Evolutionary conservation across 2,329 filamentous ascomycete species (phyloP), one percentile per base, ranked within the genome.

Genomic region (Arthrobotrys conoides): DNA sequence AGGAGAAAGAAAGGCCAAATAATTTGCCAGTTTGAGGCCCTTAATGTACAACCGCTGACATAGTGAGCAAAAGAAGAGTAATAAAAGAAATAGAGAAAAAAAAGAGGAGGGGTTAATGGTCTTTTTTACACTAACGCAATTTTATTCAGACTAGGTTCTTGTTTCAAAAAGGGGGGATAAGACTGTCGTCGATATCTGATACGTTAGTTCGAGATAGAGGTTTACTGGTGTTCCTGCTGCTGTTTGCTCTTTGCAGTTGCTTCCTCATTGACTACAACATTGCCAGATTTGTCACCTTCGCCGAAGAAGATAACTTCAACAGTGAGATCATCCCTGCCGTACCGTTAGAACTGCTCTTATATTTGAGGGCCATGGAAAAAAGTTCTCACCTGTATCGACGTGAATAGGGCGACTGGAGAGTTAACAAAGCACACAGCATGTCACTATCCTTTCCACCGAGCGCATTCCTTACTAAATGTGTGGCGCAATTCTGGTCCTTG

Each of bases 251-350:
- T 84, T 64, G 86, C 85, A 92, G 93, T 97, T 0, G 96, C 96
- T 83, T 97, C 95, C 80, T 91, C 87, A 85, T 98, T 99, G 73
- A 97, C 84, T 4, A 91, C 89, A 4, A 98, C 91, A 80, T 91
- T 91, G 41, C 94, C 94, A 33, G 88, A 92, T 83, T 91, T 91
- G 67, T 91, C 87, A 51, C 81, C 83, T 81, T 97, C 90, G 77
- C 96, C 96, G 82, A 99, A 99, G 88, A 99, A 99, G 83, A 99
- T 97, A 79, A 99, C 96, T 84, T 99, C 93, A 16, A 99, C 95
- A 0, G 96, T 99, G 80, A 99, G 86, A 84, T 99, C 96, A 83
- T 99, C 96, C 81, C 93, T 95, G 77, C 85, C 83, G 59, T 83
- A 51, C 18, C 16, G 46, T 82, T 59, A 82, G 82, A 78, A 78